A percentile compares a stretch with the other conserved stretches of the same genome.
phyloP scores from a whole-genome alignment of 352 stramenopile species.

The Globisporangium okanoganense region DNA sequence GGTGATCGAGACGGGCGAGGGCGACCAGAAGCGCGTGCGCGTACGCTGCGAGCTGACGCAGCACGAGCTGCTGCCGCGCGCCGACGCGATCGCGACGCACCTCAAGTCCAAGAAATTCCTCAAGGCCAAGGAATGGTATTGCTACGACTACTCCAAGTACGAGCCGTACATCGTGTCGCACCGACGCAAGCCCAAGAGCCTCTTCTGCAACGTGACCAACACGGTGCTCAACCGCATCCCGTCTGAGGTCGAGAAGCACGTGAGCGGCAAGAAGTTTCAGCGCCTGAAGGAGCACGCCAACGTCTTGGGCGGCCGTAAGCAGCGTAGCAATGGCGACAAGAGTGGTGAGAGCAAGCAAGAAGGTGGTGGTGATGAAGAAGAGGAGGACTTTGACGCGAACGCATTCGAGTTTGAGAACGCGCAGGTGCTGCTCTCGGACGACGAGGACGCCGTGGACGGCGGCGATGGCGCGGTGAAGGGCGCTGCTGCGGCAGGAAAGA shows the following conservation, averaged over 20 bases:
- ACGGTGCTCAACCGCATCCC: conserved; percentile 88
- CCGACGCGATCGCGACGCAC: conserved; percentile 58
- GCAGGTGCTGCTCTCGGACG: conserved; percentile 67
- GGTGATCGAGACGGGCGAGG: conserved; percentile 39
- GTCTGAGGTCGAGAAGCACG: conserved; percentile 83
- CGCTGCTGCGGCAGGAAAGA: not conserved
- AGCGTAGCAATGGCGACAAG: conserved; percentile 21
- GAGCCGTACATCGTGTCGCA: conserved; percentile 88
- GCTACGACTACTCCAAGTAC: conserved; percentile 89
- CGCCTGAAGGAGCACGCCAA: conserved; percentile 75
- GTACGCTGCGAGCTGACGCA: conserved; percentile 69
- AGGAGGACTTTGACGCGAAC: conserved; percentile 69
- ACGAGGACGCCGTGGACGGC: conserved; percentile 62
- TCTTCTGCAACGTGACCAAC: conserved; percentile 88
- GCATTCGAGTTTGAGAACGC: conserved; percentile 81
- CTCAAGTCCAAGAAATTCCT: conserved; percentile 76
- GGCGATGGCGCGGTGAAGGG: conserved; percentile 9
- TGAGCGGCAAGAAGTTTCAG: conserved; percentile 86
- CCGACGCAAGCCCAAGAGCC: conserved; percentile 70
- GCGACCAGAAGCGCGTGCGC: conserved; percentile 43
- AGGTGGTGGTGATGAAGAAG: conserved; percentile 32
- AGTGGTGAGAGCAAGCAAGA: conserved; percentile 21
- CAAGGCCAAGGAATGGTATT: conserved; percentile 87
- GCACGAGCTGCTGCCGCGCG: conserved; percentile 73
- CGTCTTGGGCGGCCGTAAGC: conserved; percentile 13